Base-by-base conservation (phyloP, 768 basidiomycete genomes). In the Pleurotus tuber-regium region DNA sequence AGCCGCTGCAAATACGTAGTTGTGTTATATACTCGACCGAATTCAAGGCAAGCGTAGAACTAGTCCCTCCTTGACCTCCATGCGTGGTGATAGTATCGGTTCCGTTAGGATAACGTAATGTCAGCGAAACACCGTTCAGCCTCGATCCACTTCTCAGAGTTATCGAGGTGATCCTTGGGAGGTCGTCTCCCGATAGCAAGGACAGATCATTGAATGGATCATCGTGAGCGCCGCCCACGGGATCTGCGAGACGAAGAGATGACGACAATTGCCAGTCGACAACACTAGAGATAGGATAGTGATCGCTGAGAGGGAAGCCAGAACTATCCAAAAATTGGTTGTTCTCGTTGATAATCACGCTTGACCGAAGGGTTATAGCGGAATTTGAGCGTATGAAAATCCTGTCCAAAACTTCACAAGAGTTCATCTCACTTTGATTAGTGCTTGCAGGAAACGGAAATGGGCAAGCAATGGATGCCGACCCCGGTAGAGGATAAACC, bases 351-450 rank as follows among this genome's bases (percentile, higher is more conserved):
- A 54, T 59, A 55, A 63, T 70, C 3, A 64, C 61, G 1, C 56
- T 57, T 4, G 61, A 55, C 5, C 54, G 49, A 43, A 70, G 59
- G 1, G 62, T 46, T 14, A 66, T 53, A 11, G 59, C 53, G 1
- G 54, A 28, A 42, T 58, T 64, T 29, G 56, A 55, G 26, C 68
- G 67, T 26, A 60, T 54, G 49, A 71, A 62, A n/a, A 67, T 61
- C 62, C 71, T 72, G 58, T 72, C 71, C 18, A 72, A 68, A n/a
- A 64, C 64, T 53, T 72, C 70, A 49, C 71, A 72, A 11, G 66
- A 63, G 4, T 60, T 57, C 58, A 64, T 60, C 47, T 60, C 50
- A 3, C 57, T 47, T 43, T 63, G 62, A 2, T 60, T 59, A 2
- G 63, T 69, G 33, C 66, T 66, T 8, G 62, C 19, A 0, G 68